Percentiles rank a stretch among this genome's conserved stretches.
Evolutionary conservation across 164 flowering plant genomes (phyloP).

Genomic region (Vitis labrusca): DNA sequence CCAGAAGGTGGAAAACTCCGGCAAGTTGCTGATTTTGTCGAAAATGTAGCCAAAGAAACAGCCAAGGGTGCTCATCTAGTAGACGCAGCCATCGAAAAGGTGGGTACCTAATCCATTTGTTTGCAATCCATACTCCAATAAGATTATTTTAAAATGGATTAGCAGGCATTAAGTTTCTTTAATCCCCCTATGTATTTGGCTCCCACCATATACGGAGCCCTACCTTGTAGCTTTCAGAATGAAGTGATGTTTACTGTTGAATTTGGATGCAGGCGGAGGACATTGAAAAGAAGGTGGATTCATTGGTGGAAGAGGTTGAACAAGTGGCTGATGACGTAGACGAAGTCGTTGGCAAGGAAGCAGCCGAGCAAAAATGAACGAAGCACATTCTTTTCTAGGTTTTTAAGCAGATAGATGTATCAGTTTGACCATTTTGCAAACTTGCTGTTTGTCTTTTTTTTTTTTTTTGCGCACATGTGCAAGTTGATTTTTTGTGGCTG

Average conservation of each 20-base stretch:
- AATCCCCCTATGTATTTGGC: not conserved
- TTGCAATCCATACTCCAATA: no score
- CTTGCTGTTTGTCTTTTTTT: no score
- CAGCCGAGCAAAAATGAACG: no score
- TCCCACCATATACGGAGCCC: no score
- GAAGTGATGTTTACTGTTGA: not conserved
- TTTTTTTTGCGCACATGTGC: no score
- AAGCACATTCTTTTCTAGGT: no score
- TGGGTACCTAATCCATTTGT: not conserved
- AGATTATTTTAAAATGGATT: not conserved
- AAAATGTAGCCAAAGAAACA: conserved; percentile 31
- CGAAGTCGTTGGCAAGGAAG: no score
- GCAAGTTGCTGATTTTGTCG: conserved; percentile 22
- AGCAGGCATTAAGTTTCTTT: not conserved
- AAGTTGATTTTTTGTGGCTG: no score
- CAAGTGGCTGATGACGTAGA: not conserved
- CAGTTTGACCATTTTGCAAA: no score
- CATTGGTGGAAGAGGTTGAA: conserved; percentile 3
- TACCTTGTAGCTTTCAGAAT: not conserved
- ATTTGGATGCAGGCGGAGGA: conserved; percentile 29
- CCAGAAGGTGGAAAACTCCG: conserved; percentile 40
- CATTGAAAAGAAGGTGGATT: conserved; percentile 21
- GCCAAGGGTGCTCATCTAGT: conserved; percentile 34
- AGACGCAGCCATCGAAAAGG: conserved; percentile 43
- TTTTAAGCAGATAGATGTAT: no score